Percentiles rank a stretch among this genome's conserved stretches.
These are phyloP conservation scores for Picea abies DNA, from an alignment of 83 land plant genomes.

Conservation along the genomic window DNA sequence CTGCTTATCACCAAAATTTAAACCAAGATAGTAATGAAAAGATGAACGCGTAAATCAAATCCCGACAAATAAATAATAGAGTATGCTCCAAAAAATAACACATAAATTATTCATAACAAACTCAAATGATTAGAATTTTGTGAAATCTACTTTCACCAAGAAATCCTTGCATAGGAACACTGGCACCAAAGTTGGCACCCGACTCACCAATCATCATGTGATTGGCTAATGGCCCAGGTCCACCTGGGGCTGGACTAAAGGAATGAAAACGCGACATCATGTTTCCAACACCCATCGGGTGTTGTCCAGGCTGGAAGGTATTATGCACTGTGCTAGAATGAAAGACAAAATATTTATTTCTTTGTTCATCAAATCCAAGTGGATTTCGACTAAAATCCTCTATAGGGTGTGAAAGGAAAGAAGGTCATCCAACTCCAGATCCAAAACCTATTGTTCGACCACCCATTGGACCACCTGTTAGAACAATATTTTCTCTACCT, in stretches of 20 bases:
- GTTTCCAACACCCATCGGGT: slow-evolving; percentile 21
- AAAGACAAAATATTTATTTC: slow-evolving; percentile 6
- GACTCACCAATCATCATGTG: slow-evolving; percentile 28
- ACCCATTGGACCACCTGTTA: slow-evolving; percentile 24
- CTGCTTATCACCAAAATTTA: background rate
- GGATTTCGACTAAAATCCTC: background rate
- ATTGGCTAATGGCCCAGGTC: slow-evolving; percentile 21
- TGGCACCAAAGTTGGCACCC: slow-evolving; percentile 35
- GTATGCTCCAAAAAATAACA: too few species aligned
- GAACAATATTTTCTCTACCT: slow-evolving; percentile 15
- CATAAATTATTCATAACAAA: background rate
- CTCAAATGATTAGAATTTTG: background rate
- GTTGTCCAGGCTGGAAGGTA: background rate
- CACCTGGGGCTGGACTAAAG: background rate
- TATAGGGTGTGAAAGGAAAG: background rate
- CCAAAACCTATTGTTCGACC: background rate
- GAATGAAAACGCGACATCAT: slow-evolving; percentile 23
- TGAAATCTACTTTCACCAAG: slow-evolving; percentile 21
- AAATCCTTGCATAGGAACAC: slow-evolving; percentile 22
- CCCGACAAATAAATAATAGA: background rate
- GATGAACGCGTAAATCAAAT: background rate
- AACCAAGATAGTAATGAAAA: background rate
- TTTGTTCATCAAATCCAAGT: slow-evolving; percentile 29
- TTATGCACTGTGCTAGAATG: slow-evolving; percentile 6
- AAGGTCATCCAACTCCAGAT: slow-evolving; percentile 13